These are phyloP conservation scores for Nicotiana noctiflora DNA, from an alignment of 257 asterid genomes.

Conservation along the genomic window DNA sequence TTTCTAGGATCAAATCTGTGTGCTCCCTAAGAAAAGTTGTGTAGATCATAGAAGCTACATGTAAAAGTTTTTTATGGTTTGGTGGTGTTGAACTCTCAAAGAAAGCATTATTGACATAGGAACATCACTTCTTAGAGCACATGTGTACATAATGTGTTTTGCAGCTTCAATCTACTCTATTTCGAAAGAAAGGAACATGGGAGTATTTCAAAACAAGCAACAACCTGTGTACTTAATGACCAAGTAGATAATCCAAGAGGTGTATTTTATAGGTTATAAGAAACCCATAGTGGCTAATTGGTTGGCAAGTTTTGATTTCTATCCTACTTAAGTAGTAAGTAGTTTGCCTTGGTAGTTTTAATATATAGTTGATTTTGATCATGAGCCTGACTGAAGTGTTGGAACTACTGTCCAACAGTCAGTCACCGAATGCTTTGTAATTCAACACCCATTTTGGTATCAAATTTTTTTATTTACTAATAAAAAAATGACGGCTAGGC, in stretches of 20 bases:
- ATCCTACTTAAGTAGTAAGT: not conserved
- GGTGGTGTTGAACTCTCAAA: too few relatives aligned
- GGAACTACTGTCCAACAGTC: not conserved
- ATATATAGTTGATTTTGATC: not conserved
- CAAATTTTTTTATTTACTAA: too few relatives aligned
- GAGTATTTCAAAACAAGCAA: not conserved
- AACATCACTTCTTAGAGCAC: too few relatives aligned
- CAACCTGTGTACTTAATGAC: not conserved
- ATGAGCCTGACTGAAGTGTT: not conserved
- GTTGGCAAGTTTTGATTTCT: not conserved
- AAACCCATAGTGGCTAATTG: not conserved
- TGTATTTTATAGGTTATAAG: not conserved
- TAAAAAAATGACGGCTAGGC: too few relatives aligned
- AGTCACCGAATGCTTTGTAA: not conserved
- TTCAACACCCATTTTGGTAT: not conserved
- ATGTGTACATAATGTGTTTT: too few relatives aligned
- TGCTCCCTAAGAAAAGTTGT: too few relatives aligned
- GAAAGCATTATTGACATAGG: too few relatives aligned
- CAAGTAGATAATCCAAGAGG: not conserved
- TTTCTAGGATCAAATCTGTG: too few relatives aligned
- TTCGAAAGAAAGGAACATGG: not conserved
- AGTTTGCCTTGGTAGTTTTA: not conserved
- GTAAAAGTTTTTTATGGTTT: too few relatives aligned
- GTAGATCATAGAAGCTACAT: too few relatives aligned
- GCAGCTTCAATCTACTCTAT: too few relatives aligned